Evolutionary conservation across 2,329 filamentous ascomycete genomes (phyloP), one percentile per base, ranked within the genome.

Genomic region (Cercospora sp.): DNA sequence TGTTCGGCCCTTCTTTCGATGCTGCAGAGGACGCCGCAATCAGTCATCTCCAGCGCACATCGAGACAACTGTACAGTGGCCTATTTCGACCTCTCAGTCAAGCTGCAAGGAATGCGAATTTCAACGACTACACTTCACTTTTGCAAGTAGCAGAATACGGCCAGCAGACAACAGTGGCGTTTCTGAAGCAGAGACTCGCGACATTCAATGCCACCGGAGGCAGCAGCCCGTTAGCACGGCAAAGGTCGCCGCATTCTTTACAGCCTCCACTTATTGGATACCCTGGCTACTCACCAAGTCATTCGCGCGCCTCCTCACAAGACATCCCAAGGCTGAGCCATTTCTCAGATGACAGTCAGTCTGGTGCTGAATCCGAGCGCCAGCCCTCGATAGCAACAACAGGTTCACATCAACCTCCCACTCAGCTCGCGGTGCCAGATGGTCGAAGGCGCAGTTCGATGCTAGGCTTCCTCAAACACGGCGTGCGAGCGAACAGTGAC

Each of bases 1-100:
- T 72, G 16, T 75, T 75, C 31, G 75, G 75, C 8, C 62, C 51
- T 33, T 68, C 67, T 5, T 77, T 77, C 64, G 72, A 74, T 53
- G 53, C 63, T 20, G 75, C 74, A 30, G 75, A 77, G 60, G 66
- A 73, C 36, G 66, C 71, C 6, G 73, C 74, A 18, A 65, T 76
- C 42, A 74, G 71, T 2, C 70, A 73, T 33, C 63, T 77, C 57
- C 74, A 74, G 64, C 69, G 72, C 31, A 71, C 76, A 26, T 71
- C 71, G 5, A 73, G 74, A 6, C 65, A 75, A 51, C 55, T 75
- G 61, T 71, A 75, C 36, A 63, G 40, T 2, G 59, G 33, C 36
- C 59, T 61, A 20, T 61, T 61, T n/a, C 20, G 23, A 12, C 59
- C 59, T 20, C 59, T 61, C 20, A 20, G 40, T 23, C 30, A 45